Conservation (phyloP, 495 filamentous ascomycete species). For the Neurospora sp. region DNA sequence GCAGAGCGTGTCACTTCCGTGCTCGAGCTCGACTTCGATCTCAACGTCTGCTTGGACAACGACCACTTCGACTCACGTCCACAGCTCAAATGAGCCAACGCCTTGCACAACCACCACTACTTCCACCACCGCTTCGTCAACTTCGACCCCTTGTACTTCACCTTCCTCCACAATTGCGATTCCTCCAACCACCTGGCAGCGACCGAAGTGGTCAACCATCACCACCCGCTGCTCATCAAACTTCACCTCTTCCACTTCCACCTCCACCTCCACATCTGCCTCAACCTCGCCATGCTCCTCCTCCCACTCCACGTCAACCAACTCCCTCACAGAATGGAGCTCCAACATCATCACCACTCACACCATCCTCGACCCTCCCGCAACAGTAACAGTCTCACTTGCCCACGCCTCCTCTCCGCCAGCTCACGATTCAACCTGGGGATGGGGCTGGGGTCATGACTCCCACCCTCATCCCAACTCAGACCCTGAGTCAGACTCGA, state of each 20-base stretch:
- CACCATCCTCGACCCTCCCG: too few species aligned
- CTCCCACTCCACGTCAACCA: background rate
- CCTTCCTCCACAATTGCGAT: background rate
- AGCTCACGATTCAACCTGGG: too few species aligned
- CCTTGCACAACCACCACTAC: background rate
- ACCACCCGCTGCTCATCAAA: background rate
- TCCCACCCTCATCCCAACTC: background rate
- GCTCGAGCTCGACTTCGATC: background rate
- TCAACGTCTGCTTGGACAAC: background rate
- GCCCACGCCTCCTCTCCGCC: too few species aligned
- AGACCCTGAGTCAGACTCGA: background rate
- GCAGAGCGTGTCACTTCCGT: background rate
- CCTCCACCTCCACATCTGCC: background rate
- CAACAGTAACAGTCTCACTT: too few species aligned
- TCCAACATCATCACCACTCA: too few species aligned
- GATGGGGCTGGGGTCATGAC: background rate
- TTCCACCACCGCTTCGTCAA: background rate
- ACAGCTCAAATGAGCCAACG: background rate
- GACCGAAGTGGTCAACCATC: background rate
- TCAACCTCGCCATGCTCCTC: background rate
- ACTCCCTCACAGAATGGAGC: too few species aligned
- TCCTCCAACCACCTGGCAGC: background rate
- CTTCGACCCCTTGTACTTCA: background rate
- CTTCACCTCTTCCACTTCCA: background rate
- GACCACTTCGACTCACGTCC: background rate